Evolutionary conservation across 2,329 filamentous ascomycete species (phyloP).

Genomic region (Sordariomycetes sp.): DNA sequence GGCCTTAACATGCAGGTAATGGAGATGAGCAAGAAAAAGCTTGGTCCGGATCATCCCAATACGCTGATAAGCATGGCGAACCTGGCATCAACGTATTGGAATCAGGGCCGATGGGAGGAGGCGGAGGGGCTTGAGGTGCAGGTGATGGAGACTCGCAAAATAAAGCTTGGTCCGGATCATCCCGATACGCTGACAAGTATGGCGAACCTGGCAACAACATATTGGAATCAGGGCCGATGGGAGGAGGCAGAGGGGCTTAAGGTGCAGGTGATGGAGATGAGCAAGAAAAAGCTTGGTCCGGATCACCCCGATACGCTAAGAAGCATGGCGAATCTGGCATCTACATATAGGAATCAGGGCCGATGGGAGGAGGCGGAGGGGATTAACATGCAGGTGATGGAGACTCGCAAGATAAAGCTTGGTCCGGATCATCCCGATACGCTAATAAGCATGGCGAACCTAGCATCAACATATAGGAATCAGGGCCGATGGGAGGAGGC

Average conservation of each 20-base stretch:
- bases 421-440: constrained; percentile 4
- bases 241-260: constrained; percentile 3
- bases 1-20: background rate
- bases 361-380: constrained; percentile 4
- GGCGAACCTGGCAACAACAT: constrained; percentile 1
- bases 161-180: constrained; percentile 3
- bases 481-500: constrained; percentile 4
- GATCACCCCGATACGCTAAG: constrained; percentile 6
- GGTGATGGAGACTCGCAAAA: constrained; percentile 4
- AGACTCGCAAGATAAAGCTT: constrained; percentile 3
- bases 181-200: constrained; percentile 4
- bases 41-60: constrained; percentile 1
- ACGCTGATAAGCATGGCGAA: constrained; percentile 5
- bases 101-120: constrained; percentile 3
- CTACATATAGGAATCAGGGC: constrained; percentile 1
- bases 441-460: constrained; percentile 3
- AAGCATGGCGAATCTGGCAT: constrained; percentile 1
- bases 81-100: constrained; percentile 1
- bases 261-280: constrained; percentile 5
- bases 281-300: background rate
- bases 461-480: constrained; percentile 1
- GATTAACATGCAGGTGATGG: constrained; percentile 3
- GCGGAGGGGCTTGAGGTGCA: constrained; percentile 2
- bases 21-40: constrained; percentile 1
- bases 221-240: constrained; percentile 3